These are phyloP conservation scores for Pleurotus ostreatus DNA, from an alignment of 768 basidiomycete species.

Conservation along the genomic window DNA sequence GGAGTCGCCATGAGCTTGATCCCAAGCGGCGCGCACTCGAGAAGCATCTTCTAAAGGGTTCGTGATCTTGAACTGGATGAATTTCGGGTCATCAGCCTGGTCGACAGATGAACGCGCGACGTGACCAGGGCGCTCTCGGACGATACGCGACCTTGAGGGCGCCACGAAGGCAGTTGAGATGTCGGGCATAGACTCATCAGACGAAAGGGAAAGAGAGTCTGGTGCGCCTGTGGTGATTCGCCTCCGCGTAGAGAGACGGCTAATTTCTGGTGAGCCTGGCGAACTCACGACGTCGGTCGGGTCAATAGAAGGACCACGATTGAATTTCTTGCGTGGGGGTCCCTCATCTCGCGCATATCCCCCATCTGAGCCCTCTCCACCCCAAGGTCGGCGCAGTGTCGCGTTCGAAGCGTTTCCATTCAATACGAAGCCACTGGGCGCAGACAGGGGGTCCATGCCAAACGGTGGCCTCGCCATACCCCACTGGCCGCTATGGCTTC, in stretches of 20 bases:
- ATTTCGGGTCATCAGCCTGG: not conserved
- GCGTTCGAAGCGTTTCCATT: constrained; percentile 40
- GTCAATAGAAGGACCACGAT: constrained; percentile 44
- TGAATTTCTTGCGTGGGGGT: constrained; percentile 68
- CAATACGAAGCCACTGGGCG: constrained; percentile 55
- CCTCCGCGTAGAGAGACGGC: constrained; percentile 48
- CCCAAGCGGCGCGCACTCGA: constrained; percentile 3
- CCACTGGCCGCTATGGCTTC: constrained; percentile 31
- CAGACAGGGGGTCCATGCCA: constrained; percentile 50
- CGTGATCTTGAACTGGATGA: constrained; percentile 10
- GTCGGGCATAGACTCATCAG: constrained; percentile 66
- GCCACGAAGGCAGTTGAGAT: constrained; percentile 34
- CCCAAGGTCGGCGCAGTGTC: constrained; percentile 46
- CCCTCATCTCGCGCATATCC: constrained; percentile 50
- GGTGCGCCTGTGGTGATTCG: constrained; percentile 29
- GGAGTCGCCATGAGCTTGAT: not conserved
- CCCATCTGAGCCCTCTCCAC: constrained; percentile 30
- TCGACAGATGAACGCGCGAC: not conserved
- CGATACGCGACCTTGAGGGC: constrained; percentile 49
- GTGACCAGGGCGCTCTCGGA: constrained; percentile 39
- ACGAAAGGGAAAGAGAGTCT: constrained; percentile 52
- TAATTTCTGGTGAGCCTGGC: constrained; percentile 59
- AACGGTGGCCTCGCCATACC: constrained; percentile 26
- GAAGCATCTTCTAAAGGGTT: constrained; percentile 24
- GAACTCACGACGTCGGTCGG: constrained; percentile 35